phyloP scores from a whole-genome alignment of 2,329 filamentous ascomycete species.

The Apiospora sp. region DNA sequence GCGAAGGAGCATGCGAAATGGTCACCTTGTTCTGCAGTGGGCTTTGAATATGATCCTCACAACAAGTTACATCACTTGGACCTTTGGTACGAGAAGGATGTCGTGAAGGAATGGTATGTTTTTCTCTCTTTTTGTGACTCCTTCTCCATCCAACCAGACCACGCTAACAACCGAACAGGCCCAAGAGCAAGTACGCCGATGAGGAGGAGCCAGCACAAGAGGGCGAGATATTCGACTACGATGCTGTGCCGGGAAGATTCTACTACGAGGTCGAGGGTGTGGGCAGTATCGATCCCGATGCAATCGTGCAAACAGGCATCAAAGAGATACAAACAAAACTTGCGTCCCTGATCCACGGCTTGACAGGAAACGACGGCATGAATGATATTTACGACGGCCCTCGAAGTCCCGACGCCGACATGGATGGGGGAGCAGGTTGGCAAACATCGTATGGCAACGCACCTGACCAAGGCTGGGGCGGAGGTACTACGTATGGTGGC shows the following conservation, averaged over 20 bases:
- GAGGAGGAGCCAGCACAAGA: slow-evolving; percentile 83
- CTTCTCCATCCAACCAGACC: not conserved
- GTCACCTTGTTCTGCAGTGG: slow-evolving; percentile 90
- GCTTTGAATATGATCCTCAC: slow-evolving; percentile 97
- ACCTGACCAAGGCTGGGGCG: slow-evolving; percentile 72
- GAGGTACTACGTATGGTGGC: slow-evolving; percentile 51
- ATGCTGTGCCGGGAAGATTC: slow-evolving; percentile 83
- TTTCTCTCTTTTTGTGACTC: not conserved
- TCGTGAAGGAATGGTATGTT: slow-evolving; percentile 82
- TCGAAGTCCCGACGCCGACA: slow-evolving; percentile 69
- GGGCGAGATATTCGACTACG: slow-evolving; percentile 89
- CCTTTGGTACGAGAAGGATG: slow-evolving; percentile 92
- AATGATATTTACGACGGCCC: slow-evolving; percentile 69
- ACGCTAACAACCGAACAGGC: slow-evolving; percentile 61
- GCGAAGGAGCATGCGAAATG: slow-evolving; percentile 99
- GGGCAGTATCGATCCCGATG: slow-evolving; percentile 87
- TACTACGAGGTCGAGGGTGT: slow-evolving; percentile 94
- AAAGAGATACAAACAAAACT: slow-evolving; percentile 90
- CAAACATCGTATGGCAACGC: slow-evolving; percentile 73
- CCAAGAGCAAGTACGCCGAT: slow-evolving; percentile 79
- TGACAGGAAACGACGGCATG: slow-evolving; percentile 62
- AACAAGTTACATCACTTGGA: slow-evolving; percentile 94
- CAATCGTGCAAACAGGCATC: slow-evolving; percentile 88
- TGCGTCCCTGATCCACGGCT: slow-evolving; percentile 75
- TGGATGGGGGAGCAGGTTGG: slow-evolving; percentile 67